phyloP scores from a whole-genome alignment of 2,329 filamentous ascomycete genomes.

The Periconia sp. region DNA sequence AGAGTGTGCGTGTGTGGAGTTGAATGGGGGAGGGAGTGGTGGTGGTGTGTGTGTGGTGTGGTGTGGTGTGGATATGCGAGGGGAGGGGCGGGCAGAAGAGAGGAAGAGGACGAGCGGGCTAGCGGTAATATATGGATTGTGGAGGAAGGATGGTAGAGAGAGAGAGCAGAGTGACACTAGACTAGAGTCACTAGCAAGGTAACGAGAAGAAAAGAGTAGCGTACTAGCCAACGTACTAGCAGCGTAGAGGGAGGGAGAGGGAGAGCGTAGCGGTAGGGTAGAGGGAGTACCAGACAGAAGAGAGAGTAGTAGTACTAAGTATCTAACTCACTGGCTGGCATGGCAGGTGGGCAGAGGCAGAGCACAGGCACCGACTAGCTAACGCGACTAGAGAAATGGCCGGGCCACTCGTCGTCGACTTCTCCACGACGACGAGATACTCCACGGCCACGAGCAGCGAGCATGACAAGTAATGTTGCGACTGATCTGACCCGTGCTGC shows the following conservation, averaged over 20 bases:
- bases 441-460: no score
- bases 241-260: neutral
- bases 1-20: constrained; percentile 3
- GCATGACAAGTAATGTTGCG: no score
- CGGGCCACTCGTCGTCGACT: no score
- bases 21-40: constrained; percentile 4
- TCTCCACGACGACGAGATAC: no score
- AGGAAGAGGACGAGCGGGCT: neutral
- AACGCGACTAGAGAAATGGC: no score
- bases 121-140: constrained; percentile 9
- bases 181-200: neutral
- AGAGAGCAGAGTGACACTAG: neutral
- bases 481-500: no score
- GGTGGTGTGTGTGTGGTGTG: constrained; percentile 1
- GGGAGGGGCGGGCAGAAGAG: neutral
- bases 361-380: no score
- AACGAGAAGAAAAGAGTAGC: neutral
- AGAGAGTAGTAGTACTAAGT: neutral
- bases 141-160: neutral
- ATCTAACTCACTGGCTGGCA: no score
- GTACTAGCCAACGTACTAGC: no score
- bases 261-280: neutral
- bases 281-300: neutral
- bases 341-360: no score
- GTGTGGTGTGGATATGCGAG: neutral